Evolutionary conservation across 1,284 basidiomycete genomes (phyloP), one percentile per base, ranked within the genome.

Genomic region (Exsudoporus floridanus): DNA sequence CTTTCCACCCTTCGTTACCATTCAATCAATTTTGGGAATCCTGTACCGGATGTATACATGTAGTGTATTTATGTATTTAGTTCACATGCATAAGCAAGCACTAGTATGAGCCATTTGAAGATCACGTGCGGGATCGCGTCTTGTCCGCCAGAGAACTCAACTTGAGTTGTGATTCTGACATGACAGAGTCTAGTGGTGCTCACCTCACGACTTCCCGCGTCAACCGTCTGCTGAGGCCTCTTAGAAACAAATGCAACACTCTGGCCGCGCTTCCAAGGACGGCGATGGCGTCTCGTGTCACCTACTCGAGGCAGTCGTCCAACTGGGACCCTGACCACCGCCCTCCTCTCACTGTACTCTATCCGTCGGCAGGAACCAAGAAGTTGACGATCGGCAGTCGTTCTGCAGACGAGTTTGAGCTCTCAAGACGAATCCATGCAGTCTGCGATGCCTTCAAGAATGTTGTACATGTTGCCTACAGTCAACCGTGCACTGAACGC

Each of bases 401-500:
- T 10, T 67, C 66, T 48, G 54, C 69, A 39, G 72, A 69, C 18
- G 72, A 67, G 23, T 61, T 77, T 43, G 75, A 79, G 45, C 68
- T 81, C 33, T 74, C 80, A 12, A 72, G 72, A 40, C 75, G 70
- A 35, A 73, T 83, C 12, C 73, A 81, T 59, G 77, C 77, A 13
- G 73, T 84, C 9, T 71, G 77, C 19, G 79, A 80, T 56, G 74
- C 76, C 40, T 85, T 82, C 65, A 73, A 70, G 46, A 79, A 82
- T 52, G 63, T 84, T 38, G 65, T 78, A 4, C 60, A 74, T 43
- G 64, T 67, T 18, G 60, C 67, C 7, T 60, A 69, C 8, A 63
- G 64, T 35, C 51, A 54, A 27, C 30, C 55, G n/a, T 50, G 52
- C 49, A 45, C 49, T 50, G 48, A 53, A 42, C 64, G 62, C 25